Evolutionary conservation across 1,284 basidiomycete genomes (phyloP).

Genomic region (Naganishia sp.): DNA sequence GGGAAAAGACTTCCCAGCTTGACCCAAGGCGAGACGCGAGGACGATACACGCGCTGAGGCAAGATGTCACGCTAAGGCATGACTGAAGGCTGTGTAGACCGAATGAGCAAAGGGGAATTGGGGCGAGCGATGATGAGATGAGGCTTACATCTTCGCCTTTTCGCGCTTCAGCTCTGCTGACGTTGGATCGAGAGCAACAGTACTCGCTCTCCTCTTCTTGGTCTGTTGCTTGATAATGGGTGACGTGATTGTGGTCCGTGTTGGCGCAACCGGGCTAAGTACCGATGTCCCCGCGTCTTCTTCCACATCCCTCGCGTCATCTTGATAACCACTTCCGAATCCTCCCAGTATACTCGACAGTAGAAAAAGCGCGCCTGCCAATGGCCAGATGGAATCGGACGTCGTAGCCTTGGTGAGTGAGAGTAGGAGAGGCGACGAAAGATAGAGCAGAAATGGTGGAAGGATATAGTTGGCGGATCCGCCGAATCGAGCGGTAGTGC

Average conservation of each 20-base stretch:
- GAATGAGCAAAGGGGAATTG: not conserved
- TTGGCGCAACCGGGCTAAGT: conserved; percentile 8
- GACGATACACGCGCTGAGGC: conserved; percentile 89
- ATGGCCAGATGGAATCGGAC: conserved; percentile 93
- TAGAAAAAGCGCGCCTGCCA: conserved; percentile 67
- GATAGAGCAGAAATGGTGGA: conserved; percentile 82
- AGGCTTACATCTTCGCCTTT: conserved; percentile 28
- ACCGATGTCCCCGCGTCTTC: conserved; percentile 16
- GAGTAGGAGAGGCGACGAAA: conserved; percentile 84
- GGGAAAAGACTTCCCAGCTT: conserved; percentile 83
- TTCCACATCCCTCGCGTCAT: not conserved
- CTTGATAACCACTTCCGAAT: conserved; percentile 36
- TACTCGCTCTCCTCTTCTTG: conserved; percentile 3
- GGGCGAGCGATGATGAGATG: too few species aligned
- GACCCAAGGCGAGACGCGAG: conserved; percentile 83
- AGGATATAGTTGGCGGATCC: conserved; percentile 72
- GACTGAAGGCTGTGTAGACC: conserved; percentile 69
- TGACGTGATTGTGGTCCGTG: conserved; percentile 3
- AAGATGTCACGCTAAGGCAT: conserved; percentile 90
- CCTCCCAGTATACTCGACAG: conserved; percentile 37
- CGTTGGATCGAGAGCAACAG: not conserved
- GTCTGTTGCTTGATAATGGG: not conserved
- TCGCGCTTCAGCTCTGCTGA: conserved; percentile 18
- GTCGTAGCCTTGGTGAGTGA: conserved; percentile 94
- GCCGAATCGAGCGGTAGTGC: conserved; percentile 40